Evolutionary conservation across 2,329 filamentous ascomycete species (phyloP), one percentile per base, ranked within the genome.

Genomic region (Whalleya microplaca): DNA sequence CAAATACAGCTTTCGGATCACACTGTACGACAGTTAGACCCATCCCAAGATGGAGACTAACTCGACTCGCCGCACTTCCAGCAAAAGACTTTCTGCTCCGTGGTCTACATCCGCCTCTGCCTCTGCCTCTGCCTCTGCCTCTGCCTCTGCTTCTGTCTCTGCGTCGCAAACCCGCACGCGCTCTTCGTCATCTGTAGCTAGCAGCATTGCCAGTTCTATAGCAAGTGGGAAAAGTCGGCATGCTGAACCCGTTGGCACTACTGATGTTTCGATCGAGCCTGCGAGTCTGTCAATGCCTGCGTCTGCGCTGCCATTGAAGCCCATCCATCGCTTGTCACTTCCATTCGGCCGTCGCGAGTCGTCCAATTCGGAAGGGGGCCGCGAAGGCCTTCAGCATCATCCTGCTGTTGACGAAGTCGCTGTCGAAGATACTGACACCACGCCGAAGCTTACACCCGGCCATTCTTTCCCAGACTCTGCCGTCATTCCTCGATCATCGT

Each of bases 271-370:
- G 70, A 79, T 82, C 60, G 84, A 85, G 55, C 80, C 81, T 67
- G 79, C 85, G 54, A 87, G 80, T 71, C 78, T 88, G 58, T 88
- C 84, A 62, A 87, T 89, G 82, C 84, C 86, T 41, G 80, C 84
- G 55, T 79, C 81, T 27, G 69, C 74, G 18, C 66, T 75, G 59
- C 72, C 79, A 12, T 66, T 80, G 53, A 78, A 71, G 56, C 41
- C 58, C 40, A 75, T 73, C 52, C 74, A 78, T 58, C 73, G 75
- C 59, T 71, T 75, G 48, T 72, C 75, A 42, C 72, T 73, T 64
- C 59, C 77, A 62, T 69, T 76, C 66, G 71, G 73, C 68, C 70
- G 80, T 69, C 65, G 77, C 69, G 72, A 77, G 60, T 79, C 80
- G 20, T 72, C 64, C 54, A 68, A 69, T 44, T 77, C 76, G 32